Evolutionary conservation across 805 yeast genomes (phyloP).

Genomic region (Sugiyamaella smithiae): DNA sequence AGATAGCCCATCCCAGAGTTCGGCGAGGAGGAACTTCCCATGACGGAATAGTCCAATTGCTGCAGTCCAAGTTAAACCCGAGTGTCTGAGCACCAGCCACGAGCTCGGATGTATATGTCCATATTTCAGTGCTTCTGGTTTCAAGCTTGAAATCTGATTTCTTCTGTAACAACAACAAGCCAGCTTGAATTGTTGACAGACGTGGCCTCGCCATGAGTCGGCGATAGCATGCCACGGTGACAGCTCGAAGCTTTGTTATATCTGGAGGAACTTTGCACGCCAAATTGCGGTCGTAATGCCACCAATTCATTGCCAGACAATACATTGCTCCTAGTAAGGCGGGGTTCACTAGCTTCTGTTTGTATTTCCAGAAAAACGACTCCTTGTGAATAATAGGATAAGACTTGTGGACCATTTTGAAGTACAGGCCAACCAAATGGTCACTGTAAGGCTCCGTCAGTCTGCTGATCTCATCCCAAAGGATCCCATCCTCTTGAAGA

Average conservation of each 20-base stretch:
- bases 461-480: conserved; percentile 22
- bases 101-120: conserved; percentile 27
- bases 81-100: conserved; percentile 28
- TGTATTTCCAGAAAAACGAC: conserved; percentile 17
- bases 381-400: conserved; percentile 29
- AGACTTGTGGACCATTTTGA: conserved; percentile 27
- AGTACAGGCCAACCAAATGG: conserved; percentile 24
- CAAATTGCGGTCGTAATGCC: conserved; percentile 25
- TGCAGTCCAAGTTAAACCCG: conserved; percentile 29
- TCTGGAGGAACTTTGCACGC: conserved; percentile 23
- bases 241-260: conserved; percentile 18
- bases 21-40: conserved; percentile 30
- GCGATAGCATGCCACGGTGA: conserved; percentile 23
- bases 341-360: conserved; percentile 24
- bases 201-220: conserved; percentile 31
- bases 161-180: conserved; percentile 33
- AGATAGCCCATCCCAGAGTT: conserved; percentile 31
- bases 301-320: conserved; percentile 27
- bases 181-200: conserved; percentile 38
- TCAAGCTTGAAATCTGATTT: conserved; percentile 15
- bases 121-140: conserved; percentile 21
- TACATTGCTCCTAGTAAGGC: conserved; percentile 29
- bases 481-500: conserved; percentile 18
- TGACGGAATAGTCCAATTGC: conserved; percentile 30
- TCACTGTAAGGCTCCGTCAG: conserved; percentile 25